Evolutionary conservation across 208 protist species (phyloP).

Genomic region (Acanthamoeba rhysodes): DNA sequence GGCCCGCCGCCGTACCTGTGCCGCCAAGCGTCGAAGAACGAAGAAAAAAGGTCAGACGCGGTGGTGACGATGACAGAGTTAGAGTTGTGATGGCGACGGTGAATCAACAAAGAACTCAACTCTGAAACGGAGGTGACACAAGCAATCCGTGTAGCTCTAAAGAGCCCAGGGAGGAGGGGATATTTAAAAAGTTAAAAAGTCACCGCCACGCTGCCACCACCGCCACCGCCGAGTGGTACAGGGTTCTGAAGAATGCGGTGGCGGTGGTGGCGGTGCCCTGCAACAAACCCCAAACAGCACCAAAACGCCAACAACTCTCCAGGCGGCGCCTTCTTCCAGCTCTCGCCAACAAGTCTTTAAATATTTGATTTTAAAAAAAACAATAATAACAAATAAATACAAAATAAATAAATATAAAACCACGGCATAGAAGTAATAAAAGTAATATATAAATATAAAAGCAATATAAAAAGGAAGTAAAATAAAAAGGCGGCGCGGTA

Average conservation of each 20-base stretch:
- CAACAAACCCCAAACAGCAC: no score
- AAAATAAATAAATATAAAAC: not conserved
- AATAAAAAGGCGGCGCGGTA: not conserved
- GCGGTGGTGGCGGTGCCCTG: not conserved
- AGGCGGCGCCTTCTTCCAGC: no score
- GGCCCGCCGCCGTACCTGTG: constrained; percentile 65
- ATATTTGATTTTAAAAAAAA: no score
- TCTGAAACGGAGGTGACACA: not conserved
- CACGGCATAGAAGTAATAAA: not conserved
- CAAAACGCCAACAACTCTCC: no score
- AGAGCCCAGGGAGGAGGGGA: not conserved
- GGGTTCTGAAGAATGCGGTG: not conserved
- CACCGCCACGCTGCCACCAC: no score
- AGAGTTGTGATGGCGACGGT: not conserved
- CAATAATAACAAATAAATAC: no score
- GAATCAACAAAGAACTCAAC: not conserved
- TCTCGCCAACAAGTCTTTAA: no score
- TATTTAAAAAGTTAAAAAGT: not conserved
- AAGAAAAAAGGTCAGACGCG: not conserved
- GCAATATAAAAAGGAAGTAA: no score
- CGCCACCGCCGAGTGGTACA: not conserved
- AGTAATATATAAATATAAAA: no score
- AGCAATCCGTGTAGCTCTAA: not conserved
- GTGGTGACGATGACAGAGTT: not conserved
- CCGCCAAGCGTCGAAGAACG: not conserved